Evolutionary conservation across 495 filamentous ascomycete genomes (phyloP), one percentile per base, ranked within the genome.

Genomic region (Mycothermus thermophilus): DNA sequence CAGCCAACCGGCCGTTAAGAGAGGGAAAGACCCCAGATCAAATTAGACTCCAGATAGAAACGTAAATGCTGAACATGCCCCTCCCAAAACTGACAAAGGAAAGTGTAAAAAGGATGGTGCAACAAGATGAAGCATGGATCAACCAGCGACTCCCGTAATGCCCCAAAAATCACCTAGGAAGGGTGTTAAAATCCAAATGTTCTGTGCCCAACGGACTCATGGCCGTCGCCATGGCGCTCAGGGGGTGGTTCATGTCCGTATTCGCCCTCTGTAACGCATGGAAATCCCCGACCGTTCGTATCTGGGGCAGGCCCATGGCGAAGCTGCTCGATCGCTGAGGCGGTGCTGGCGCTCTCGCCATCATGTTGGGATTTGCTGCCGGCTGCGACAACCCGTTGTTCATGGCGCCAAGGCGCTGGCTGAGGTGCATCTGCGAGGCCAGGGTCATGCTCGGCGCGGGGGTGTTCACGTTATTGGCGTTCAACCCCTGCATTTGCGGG

Each of bases 241-340:
- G 11, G 6, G 22, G 22, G 22, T 25, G 18, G 1, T 47, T 49
- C 27, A 51, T 56, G 30, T 64, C 63, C 0, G 61, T 51, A 34
- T 62, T 62, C 22, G 53, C 51, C 34, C 63, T 46, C 27, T 64
- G 60, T 6, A 67, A 35, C 2, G 62, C 57, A 8, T 67, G 63
- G 38, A 64, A 67, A 24, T 65, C 63, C 9, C 59, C 60, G 12
- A 67, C 59, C 0, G 63, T 64, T 33, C 60, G 60, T 35, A 62
- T 35, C 29, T 49, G 57, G n/a, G 56, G 53, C 10, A 43, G 23
- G 7, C 51, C 41, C 40, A 62, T 57, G 10, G 63, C 55, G 27
- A 60, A 65, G 21, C 55, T 60, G 27, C 55, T 60, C 9, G 54
- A 28, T 16, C 62, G 47, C 30, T 66, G 62, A 11, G 55, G 54